Conservation (phyloP, 768 basidiomycete species). For the Leccinellum luteum region DNA sequence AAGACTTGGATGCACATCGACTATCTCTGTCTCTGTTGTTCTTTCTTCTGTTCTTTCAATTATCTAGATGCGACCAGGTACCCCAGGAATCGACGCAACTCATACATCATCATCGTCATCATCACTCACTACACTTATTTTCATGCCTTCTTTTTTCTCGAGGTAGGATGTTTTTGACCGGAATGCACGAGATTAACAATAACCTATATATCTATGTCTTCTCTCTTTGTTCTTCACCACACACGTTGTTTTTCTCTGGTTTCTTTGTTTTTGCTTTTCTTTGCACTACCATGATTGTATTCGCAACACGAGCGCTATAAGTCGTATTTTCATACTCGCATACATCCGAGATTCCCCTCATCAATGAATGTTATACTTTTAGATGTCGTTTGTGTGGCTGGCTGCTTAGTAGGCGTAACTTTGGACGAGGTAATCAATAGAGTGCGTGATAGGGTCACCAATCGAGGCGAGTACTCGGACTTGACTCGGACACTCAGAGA, state of each 20-base stretch:
- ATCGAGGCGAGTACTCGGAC: too few relatives aligned
- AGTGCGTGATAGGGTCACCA: too few relatives aligned
- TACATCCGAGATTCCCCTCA: neutral
- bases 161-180: slow-evolving; percentile 1
- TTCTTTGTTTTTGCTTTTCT: neutral
- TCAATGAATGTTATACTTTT: neutral
- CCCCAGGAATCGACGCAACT: slow-evolving; percentile 5
- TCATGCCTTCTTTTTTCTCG: neutral
- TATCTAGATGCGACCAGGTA: slow-evolving; percentile 21
- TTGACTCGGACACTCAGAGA: neutral
- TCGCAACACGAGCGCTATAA: neutral
- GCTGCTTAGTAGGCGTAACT: too few relatives aligned
- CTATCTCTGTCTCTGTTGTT: neutral
- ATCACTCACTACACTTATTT: neutral
- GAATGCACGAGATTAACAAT: neutral
- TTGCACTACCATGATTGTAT: slow-evolving; percentile 13
- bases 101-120: neutral
- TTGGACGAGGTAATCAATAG: too few relatives aligned
- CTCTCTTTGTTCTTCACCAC: neutral
- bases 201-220: slow-evolving; percentile 6
- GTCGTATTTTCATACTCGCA: neutral
- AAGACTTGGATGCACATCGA: neutral
- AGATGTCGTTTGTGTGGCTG: neutral
- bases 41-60: slow-evolving; percentile 1
- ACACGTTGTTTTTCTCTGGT: neutral